phyloP scores from a whole-genome alignment of 208 protist genomes.

The Trypanosomatidae sp. region DNA sequence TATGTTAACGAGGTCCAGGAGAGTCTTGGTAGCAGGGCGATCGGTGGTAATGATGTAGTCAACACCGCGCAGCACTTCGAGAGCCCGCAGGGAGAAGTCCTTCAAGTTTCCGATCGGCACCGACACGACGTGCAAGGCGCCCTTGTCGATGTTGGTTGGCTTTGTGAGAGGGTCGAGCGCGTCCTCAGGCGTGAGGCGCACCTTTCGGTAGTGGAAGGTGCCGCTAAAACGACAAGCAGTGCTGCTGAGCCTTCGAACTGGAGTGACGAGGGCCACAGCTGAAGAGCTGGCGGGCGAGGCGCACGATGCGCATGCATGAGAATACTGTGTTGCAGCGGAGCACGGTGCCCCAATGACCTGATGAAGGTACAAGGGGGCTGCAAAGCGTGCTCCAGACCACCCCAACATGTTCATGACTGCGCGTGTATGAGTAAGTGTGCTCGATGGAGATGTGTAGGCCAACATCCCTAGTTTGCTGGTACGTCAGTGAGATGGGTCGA shows the following conservation, averaged over 20 bases:
- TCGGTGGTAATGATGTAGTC: constrained; percentile 91
- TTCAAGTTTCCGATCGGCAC: constrained; percentile 93
- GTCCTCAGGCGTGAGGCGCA: constrained; percentile 54
- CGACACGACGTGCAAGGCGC: constrained; percentile 82
- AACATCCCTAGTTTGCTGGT: not conserved
- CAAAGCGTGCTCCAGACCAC: constrained; percentile 6
- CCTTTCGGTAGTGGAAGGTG: constrained; percentile 66
- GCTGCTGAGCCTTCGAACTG: constrained; percentile 11
- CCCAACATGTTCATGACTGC: constrained; percentile 3
- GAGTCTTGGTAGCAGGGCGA: constrained; percentile 75
- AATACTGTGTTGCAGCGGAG: not conserved
- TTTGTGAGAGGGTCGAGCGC: constrained; percentile 81
- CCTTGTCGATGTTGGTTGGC: constrained; percentile 74
- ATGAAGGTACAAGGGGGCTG: not conserved
- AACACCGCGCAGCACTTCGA: constrained; percentile 81
- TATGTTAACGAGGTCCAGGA: constrained; percentile 86
- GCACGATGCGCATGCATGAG: not conserved
- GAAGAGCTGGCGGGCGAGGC: not conserved
- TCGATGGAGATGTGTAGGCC: not conserved
- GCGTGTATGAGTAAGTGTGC: not conserved
- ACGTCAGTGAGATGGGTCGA: not conserved
- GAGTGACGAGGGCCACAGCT: not conserved
- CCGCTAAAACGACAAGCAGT: constrained; percentile 7
- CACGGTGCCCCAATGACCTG: not conserved
- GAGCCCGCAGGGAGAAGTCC: constrained; percentile 83